Conservation (phyloP, 208 protist species). For the Acanthamoeba castellanii region DNA sequence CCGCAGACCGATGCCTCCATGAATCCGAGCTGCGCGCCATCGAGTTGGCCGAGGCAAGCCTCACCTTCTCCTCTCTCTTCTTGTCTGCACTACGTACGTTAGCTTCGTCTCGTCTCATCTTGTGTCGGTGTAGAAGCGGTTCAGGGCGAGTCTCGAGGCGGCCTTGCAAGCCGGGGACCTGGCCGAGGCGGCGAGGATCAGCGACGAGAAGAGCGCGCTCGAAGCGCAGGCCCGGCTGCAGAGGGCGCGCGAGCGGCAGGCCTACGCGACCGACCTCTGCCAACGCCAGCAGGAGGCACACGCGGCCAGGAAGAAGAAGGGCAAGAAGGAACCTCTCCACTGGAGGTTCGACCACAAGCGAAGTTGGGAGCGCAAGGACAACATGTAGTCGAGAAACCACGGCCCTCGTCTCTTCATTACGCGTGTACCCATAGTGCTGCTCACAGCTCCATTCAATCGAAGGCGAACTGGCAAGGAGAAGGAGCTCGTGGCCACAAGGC, state of each 20-base stretch:
- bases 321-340: background rate
- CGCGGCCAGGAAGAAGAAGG: background rate
- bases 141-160: background rate
- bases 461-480: too few species aligned
- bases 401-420: background rate
- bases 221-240: background rate
- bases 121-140: background rate
- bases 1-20: background rate
- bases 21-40: background rate
- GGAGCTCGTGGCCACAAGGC: too few species aligned
- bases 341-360: slow-evolving; percentile 8
- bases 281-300: background rate
- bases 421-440: background rate
- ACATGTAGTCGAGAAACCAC: background rate
- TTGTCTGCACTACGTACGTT: background rate
- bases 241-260: background rate
- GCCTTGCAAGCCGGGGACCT: background rate
- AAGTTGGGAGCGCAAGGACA: slow-evolving; percentile 35
- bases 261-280: background rate
- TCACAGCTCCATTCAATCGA: background rate
- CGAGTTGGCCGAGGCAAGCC: background rate
- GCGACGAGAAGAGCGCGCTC: background rate
- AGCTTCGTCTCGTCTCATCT: too few species aligned
- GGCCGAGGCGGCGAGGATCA: background rate
- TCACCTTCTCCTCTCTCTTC: background rate